Percentiles rank a stretch among this genome's conserved stretches.
Evolutionary conservation across 495 filamentous ascomycete species (phyloP).

Genomic region (Lasiosphaeria hispida): DNA sequence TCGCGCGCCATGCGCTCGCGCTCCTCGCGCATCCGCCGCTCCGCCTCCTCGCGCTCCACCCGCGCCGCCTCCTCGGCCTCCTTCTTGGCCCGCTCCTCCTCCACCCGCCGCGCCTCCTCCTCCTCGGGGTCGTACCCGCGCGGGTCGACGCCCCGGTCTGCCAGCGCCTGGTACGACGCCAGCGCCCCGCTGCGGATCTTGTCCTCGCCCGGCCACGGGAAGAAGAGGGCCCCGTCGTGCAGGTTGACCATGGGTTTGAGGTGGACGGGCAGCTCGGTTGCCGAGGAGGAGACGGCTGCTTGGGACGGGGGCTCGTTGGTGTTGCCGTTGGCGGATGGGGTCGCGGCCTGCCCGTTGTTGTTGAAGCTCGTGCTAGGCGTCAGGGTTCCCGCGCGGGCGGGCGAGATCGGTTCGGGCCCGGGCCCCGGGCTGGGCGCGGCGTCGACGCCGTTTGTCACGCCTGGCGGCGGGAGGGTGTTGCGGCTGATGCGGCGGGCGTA

Average conservation of each 20-base stretch:
- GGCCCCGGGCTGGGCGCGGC: constrained; percentile 12
- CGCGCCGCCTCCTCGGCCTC: constrained; percentile 44
- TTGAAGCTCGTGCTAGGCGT: constrained; percentile 26
- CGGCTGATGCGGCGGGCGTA: constrained; percentile 73
- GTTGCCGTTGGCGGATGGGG: constrained; percentile 11
- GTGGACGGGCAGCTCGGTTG: constrained; percentile 33
- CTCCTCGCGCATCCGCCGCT: constrained; percentile 35
- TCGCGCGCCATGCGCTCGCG: constrained; percentile 33
- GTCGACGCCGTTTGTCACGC: constrained; percentile 42
- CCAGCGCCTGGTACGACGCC: constrained; percentile 53
- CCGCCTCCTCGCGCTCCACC: constrained; percentile 43
- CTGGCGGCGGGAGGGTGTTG: constrained; percentile 67
- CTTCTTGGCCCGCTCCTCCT: constrained; percentile 37
- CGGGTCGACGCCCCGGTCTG: constrained; percentile 57
- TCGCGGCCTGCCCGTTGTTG: constrained; percentile 11
- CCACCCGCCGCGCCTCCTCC: constrained; percentile 43
- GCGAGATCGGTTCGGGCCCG: constrained; percentile 7
- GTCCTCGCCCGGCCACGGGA: constrained; percentile 68
- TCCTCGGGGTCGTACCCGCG: constrained; percentile 53
- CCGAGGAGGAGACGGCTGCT: constrained; percentile 13
- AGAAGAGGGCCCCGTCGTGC: constrained; percentile 48
- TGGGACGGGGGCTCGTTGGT: neutral
- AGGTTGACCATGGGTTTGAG: constrained; percentile 54
- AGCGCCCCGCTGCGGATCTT: constrained; percentile 62
- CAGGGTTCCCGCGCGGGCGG: constrained; percentile 4